Conservation (phyloP, 2,329 filamentous ascomycete species). For the Talaromyces sp. region DNA sequence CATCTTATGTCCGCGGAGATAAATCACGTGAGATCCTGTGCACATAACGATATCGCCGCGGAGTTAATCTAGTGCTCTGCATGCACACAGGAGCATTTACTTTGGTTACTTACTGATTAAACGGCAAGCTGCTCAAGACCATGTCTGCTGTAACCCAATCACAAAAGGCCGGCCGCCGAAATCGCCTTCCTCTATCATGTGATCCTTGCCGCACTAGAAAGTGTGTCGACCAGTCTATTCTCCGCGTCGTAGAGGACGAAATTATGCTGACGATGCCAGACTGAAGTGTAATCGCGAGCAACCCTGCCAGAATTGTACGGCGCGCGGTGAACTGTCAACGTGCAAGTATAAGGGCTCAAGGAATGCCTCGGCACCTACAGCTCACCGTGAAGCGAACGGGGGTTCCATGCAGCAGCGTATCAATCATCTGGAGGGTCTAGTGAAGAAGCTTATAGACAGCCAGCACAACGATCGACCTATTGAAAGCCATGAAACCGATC, state of each 20-base stretch:
- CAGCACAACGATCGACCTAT: not conserved
- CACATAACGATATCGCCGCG: not conserved
- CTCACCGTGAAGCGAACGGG: not conserved
- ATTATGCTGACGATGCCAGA: slow-evolving; percentile 30
- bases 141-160: not conserved
- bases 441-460: slow-evolving; percentile 68
- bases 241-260: slow-evolving; percentile 1
- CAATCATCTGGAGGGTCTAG: slow-evolving; percentile 85
- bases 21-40: not conserved
- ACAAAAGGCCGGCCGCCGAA: slow-evolving; percentile 3
- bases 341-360: slow-evolving; percentile 65
- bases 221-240: slow-evolving; percentile 45
- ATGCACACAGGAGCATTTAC: not conserved
- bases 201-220: slow-evolving; percentile 87
- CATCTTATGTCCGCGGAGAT: not conserved
- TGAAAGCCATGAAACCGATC: not conserved
- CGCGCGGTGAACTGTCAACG: slow-evolving; percentile 66
- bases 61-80: not conserved
- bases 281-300: slow-evolving; percentile 89
- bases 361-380: slow-evolving; percentile 51
- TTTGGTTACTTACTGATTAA: not conserved
- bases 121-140: not conserved
- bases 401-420: slow-evolving; percentile 99
- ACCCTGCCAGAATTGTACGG: slow-evolving; percentile 91
- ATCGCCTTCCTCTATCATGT: slow-evolving; percentile 79